A percentile compares a stretch with the other conserved stretches of the same genome.
These are phyloP conservation scores for Pyrenochaeta sp. DNA, from an alignment of 2,329 filamentous ascomycete genomes.

Conservation along the genomic window DNA sequence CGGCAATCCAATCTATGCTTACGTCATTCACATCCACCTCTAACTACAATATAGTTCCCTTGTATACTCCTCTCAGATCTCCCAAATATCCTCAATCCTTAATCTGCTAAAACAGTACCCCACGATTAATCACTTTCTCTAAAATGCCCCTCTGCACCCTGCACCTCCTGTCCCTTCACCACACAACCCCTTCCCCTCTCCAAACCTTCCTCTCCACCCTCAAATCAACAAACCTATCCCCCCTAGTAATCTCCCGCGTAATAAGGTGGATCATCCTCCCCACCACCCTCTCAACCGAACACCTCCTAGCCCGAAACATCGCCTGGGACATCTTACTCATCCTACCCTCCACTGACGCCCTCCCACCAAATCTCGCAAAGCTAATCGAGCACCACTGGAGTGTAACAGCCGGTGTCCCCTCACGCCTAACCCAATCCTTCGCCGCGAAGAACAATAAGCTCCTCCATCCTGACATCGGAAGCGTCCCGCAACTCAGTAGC, in stretches of 20 bases:
- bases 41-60: background rate
- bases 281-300: constrained; percentile 50
- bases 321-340: constrained; percentile 61
- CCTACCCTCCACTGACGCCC: constrained; percentile 36
- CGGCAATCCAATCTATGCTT: constrained; percentile 24
- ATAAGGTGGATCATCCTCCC: constrained; percentile 62
- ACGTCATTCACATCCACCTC: constrained; percentile 28
- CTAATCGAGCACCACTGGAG: constrained; percentile 46
- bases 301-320: constrained; percentile 52
- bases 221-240: constrained; percentile 41
- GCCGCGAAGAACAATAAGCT: constrained; percentile 47
- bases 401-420: constrained; percentile 56
- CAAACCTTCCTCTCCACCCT: constrained; percentile 54
- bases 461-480: constrained; percentile 47
- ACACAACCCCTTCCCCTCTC: constrained; percentile 43
- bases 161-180: constrained; percentile 55
- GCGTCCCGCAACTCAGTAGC: constrained; percentile 49
- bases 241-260: constrained; percentile 55
- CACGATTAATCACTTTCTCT: constrained; percentile 9
- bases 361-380: constrained; percentile 35
- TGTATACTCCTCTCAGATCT: background rate
- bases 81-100: background rate
- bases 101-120: background rate
- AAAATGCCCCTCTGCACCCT: constrained; percentile 61
- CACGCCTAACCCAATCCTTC: constrained; percentile 51